These are phyloP conservation scores for Vitis hybrid DNA, from an alignment of 177 flowering plant species.

Conservation along the genomic window DNA sequence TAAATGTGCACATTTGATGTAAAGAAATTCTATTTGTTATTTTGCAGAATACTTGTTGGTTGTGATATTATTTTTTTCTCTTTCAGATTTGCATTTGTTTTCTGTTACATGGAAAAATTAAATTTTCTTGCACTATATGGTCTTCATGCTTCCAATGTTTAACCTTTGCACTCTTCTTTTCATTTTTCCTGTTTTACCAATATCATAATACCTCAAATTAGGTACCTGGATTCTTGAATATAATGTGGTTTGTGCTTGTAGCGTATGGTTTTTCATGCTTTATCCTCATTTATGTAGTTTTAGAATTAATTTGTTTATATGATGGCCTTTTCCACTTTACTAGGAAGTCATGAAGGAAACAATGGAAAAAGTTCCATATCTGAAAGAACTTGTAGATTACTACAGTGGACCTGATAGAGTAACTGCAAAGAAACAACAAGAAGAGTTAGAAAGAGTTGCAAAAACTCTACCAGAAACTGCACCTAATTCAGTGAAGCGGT, in stretches of 20 bases:
- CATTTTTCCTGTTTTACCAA: too few relatives aligned
- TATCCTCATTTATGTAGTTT: background rate
- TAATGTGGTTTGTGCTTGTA: background rate
- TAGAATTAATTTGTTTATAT: too few relatives aligned
- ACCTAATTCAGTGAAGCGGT: slow-evolving; percentile 67
- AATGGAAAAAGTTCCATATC: slow-evolving; percentile 59
- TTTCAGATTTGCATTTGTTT: too few relatives aligned
- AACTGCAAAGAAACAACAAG: slow-evolving; percentile 74
- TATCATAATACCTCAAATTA: too few relatives aligned
- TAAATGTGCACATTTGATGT: too few relatives aligned
- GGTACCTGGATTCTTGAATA: background rate
- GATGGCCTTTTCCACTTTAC: slow-evolving; percentile 10
- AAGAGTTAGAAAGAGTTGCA: slow-evolving; percentile 81
- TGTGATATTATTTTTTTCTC: too few relatives aligned
- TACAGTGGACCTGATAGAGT: slow-evolving; percentile 79
- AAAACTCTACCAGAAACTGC: slow-evolving; percentile 62
- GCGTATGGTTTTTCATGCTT: background rate
- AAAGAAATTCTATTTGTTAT: too few relatives aligned
- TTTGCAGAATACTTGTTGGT: too few relatives aligned
- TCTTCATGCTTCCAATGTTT: too few relatives aligned
- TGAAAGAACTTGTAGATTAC: slow-evolving; percentile 71
- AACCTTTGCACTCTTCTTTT: too few relatives aligned
- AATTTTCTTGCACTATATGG: too few relatives aligned
- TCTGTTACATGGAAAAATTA: too few relatives aligned
- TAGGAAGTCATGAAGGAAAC: slow-evolving; percentile 73